Evolutionary conservation across 441 rosid species (phyloP), one percentile per base, ranked within the genome.

Genomic region (Gossypium lobatum): DNA sequence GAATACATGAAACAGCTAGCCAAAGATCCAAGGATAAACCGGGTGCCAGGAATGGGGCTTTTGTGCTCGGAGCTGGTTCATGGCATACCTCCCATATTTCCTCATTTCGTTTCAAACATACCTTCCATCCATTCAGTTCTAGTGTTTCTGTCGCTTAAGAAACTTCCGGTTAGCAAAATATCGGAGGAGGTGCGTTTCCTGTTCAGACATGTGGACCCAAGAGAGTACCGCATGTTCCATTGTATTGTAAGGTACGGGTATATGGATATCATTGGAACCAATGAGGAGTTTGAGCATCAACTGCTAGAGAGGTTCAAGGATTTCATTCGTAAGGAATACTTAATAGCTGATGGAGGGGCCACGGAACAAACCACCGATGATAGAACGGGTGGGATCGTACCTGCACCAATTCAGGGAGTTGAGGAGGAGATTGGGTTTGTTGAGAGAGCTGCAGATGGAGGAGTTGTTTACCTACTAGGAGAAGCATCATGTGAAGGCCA

Each of bases 191-290:
- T 88, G 73, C 83, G 96, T 2, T 89, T 92, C 82, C 76, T 89
- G 63, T 87, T 93, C 76, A 81, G 93, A 3, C 84, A 84, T 42
- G 86, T 92, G 10, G 90, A 85, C 74, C 95, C 97, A 0, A 82
- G 64, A 59, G 90, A 86, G 68, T 77, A 74, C 17, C 72, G 89
- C 5, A 85, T 89, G 88, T 89, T 89, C 79, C 80, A 88, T 0
- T 90, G 93, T 46, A 88, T 93, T 0, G 93, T 83, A 7, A 84
- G 96, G 77, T 89, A 88, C 34, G 93, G 97, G 3, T 92, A 93
- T 75, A 83, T 84, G 13, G 95, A 93, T 59, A 73, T 42, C 3
- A 80, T 82, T 17, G 89, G 75, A 18, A 89, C 84, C 23, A 53
- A 87, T 0, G 70, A 73, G 1, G 94, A 82, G 83, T 93, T 93